phyloP scores from a whole-genome alignment of 2,329 filamentous ascomycete species.

The Apiospora phragmitis region DNA sequence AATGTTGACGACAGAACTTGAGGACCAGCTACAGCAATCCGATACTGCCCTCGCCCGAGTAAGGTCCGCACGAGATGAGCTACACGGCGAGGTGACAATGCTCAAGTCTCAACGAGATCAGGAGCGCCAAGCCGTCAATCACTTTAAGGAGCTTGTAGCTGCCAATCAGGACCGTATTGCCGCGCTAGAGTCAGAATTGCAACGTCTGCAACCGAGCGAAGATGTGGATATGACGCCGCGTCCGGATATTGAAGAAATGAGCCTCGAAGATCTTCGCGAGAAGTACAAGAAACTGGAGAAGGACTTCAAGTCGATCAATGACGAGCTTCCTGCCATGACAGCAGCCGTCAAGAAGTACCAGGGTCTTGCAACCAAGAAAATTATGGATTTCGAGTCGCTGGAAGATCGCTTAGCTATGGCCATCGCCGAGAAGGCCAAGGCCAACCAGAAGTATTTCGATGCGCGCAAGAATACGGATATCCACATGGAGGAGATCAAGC shows the following conservation, averaged over 20 bases:
- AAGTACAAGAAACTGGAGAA: constrained; percentile 75
- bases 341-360: constrained; percentile 89
- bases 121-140: constrained; percentile 66
- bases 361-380: constrained; percentile 80
- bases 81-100: constrained; percentile 77
- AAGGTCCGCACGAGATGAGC: constrained; percentile 79
- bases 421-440: constrained; percentile 88
- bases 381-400: constrained; percentile 70
- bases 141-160: constrained; percentile 76
- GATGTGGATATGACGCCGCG: constrained; percentile 46
- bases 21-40: constrained; percentile 76
- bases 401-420: constrained; percentile 78
- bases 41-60: constrained; percentile 87
- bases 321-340: constrained; percentile 86
- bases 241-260: constrained; percentile 57
- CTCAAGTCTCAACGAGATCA: constrained; percentile 79
- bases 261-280: constrained; percentile 69
- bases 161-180: constrained; percentile 80
- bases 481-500: constrained; percentile 75
- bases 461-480: constrained; percentile 93
- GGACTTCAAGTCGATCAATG: constrained; percentile 81
- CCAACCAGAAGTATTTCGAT: constrained; percentile 96
- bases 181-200: constrained; percentile 79
- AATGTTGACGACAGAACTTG: constrained; percentile 70
- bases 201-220: constrained; percentile 60